Conservation (phyloP, 495 filamentous ascomycete species). For the Saxophila tyrrhenica region DNA sequence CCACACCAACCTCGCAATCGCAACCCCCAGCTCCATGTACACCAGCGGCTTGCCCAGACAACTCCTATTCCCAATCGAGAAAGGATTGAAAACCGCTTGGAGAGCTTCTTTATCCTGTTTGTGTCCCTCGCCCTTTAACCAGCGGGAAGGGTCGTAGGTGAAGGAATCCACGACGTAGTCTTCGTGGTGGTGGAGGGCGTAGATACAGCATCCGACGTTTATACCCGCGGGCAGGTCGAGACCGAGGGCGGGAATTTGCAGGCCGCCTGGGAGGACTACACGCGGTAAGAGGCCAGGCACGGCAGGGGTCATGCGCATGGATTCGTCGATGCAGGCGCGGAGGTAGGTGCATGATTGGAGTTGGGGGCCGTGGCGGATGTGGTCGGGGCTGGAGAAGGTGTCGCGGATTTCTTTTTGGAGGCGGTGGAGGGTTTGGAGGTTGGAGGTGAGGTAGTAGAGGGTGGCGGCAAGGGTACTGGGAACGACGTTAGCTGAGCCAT, state of each 20-base stretch:
- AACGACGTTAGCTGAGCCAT: too few relatives aligned
- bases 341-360: constrained; percentile 44
- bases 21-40: neutral
- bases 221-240: constrained; percentile 26
- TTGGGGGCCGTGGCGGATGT: constrained; percentile 39
- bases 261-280: constrained; percentile 51
- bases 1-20: neutral
- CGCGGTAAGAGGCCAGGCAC: constrained; percentile 49
- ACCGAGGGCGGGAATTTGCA: constrained; percentile 41
- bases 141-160: constrained; percentile 21
- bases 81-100: constrained; percentile 46
- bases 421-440: constrained; percentile 33
- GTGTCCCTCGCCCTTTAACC: constrained; percentile 6
- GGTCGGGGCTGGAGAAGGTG: constrained; percentile 40
- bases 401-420: constrained; percentile 42
- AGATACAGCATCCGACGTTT: constrained; percentile 22
- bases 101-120: neutral
- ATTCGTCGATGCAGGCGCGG: constrained; percentile 52
- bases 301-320: constrained; percentile 56
- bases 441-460: constrained; percentile 52
- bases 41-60: constrained; percentile 43
- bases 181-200: constrained; percentile 26
- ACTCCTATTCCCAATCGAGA: constrained; percentile 43
- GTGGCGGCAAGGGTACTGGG: constrained; percentile 41
- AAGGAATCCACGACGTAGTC: constrained; percentile 18